Evolutionary conservation across 306 rosid genomes (phyloP).

Genomic region (Cucurbita ficifolia): DNA sequence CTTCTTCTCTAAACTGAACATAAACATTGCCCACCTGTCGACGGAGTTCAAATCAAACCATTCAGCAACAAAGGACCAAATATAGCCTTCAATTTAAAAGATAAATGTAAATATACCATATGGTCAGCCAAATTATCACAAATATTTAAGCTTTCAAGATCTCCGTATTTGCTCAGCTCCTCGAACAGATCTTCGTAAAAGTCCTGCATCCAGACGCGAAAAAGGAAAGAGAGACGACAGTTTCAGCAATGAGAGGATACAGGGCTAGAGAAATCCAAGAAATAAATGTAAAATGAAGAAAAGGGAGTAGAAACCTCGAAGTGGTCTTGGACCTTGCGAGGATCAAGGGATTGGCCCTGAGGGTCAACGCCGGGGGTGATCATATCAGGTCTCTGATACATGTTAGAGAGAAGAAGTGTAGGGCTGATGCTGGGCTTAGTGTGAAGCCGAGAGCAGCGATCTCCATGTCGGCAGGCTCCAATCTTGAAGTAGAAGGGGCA

Average conservation of each 20-base stretch:
- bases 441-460: slow-evolving; percentile 71
- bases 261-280: background rate
- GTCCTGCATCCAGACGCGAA: slow-evolving; percentile 23
- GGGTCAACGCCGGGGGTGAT: slow-evolving; percentile 45
- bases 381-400: slow-evolving; percentile 92
- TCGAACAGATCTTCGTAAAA: slow-evolving; percentile 93
- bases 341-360: slow-evolving; percentile 64
- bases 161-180: slow-evolving; percentile 90
- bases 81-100: background rate
- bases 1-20: slow-evolving; percentile 77
- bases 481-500: slow-evolving; percentile 99
- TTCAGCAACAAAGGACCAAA: background rate
- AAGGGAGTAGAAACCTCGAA: slow-evolving; percentile 30
- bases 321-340: slow-evolving; percentile 82
- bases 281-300: background rate
- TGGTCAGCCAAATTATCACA: slow-evolving; percentile 97
- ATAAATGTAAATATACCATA: slow-evolving; percentile 32
- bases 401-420: slow-evolving; percentile 81
- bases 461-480: slow-evolving; percentile 81
- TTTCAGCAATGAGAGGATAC: too few relatives aligned
- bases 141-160: slow-evolving; percentile 85
- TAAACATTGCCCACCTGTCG: slow-evolving; percentile 90
- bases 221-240: background rate
- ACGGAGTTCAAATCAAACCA: background rate
- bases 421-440: slow-evolving; percentile 95